Evolutionary conservation across 495 filamentous ascomycete genomes (phyloP), one percentile per base, ranked within the genome.

Genomic region (Jackrogersella multiformis): DNA sequence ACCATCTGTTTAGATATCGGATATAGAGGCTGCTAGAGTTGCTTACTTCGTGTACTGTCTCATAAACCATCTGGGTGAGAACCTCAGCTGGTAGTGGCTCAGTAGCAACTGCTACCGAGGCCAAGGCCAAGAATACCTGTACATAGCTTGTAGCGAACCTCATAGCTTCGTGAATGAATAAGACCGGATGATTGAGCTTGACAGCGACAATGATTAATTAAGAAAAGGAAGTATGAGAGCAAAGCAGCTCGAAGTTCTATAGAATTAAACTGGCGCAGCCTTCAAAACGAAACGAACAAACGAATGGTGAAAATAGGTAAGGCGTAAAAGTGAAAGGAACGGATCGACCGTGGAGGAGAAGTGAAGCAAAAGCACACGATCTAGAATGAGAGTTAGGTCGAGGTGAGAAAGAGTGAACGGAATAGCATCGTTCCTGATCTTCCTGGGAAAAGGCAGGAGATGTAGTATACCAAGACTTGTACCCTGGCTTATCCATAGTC

Each of bases 271-370:
- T 49, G 66, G 66, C 60, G 18, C 66, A 69, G 66, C 66, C 66
- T 54, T 51, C 12, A 44, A 60, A 68, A 66, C 55, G 66, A 69
- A 69, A 69, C 66, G 66, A 69, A 69, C 66, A 60, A 69, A 69
- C 24, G 66, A 55, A 64, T 63, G 18, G n/a, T 36, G 34, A 69
- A 60, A 45, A 56, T 58, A 53, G 54, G 23, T 26, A 63, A 49
- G 26, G 34, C 21, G 48, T 21, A 64, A 56, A 39, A 12, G 20
- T 35, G 64, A 64, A 57, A 51, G 26, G 65, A 63, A 69, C 66
- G 66, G 66, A 69, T 69, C 66, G 59, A 69, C 66, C 66, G 66
- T 53, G 28, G 16, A 52, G 62, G 34, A 64, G 53, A 68, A 62
- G 12, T 4, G 65, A 68, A 68, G 45, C 39, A 44, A 45, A 54